Conservation (phyloP, 2,329 filamentous ascomycete genomes). For the Epichloe scottii region DNA sequence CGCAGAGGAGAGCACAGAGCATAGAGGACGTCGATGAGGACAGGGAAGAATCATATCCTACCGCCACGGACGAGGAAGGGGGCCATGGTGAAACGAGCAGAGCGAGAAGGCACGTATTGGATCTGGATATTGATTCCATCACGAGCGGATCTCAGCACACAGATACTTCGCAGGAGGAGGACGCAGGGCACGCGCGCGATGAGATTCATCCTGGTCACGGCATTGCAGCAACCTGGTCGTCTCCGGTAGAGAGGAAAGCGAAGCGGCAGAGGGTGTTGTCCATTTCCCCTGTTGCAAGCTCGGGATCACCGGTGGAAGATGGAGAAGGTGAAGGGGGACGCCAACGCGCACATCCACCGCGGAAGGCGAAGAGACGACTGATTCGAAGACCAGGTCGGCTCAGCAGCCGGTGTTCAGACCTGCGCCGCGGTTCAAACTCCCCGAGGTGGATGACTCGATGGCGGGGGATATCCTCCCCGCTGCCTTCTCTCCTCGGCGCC, state of each 20-base stretch:
- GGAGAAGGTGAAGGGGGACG: background rate
- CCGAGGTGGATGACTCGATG: conserved; percentile 11
- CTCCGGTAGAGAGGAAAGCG: conserved; percentile 7
- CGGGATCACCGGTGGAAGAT: background rate
- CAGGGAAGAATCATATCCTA: conserved; percentile 3
- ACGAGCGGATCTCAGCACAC: background rate
- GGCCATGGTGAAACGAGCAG: background rate
- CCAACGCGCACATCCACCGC: background rate
- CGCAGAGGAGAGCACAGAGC: conserved; percentile 15
- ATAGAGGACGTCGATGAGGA: conserved; percentile 23
- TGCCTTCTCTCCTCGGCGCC: conserved; percentile 24
- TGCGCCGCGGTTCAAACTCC: conserved; percentile 27
- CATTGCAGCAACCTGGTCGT: background rate
- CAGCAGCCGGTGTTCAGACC: conserved; percentile 26
- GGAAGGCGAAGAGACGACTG: background rate
- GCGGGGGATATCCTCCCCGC: conserved; percentile 13
- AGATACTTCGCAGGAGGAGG: background rate
- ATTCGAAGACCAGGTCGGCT: background rate
- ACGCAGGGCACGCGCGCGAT: background rate
- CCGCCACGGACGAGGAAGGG: background rate
- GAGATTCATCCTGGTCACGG: background rate
- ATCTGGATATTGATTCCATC: background rate
- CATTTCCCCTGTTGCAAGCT: conserved; percentile 14
- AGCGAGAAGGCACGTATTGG: background rate
- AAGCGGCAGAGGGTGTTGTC: conserved; percentile 7